A percentile compares a stretch with the other conserved stretches of the same genome.
phyloP scores from a whole-genome alignment of 306 rosid species.

The Begonia peltatifolia region DNA sequence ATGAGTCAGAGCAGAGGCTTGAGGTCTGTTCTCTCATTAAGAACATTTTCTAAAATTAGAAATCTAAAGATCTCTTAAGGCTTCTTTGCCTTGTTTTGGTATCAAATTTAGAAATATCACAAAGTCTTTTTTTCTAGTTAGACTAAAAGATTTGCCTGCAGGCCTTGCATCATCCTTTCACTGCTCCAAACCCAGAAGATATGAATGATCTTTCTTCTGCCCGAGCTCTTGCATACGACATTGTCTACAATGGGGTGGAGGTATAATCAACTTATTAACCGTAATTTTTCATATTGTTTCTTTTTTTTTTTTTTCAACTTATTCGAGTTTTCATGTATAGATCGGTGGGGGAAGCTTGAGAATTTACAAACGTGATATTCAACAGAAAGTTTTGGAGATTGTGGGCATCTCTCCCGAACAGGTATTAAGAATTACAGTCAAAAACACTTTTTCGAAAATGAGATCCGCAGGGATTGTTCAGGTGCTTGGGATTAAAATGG shows the following conservation, averaged over 20 bases:
- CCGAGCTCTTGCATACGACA: slow-evolving; percentile 93
- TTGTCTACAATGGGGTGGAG: slow-evolving; percentile 99
- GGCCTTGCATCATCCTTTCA: slow-evolving; percentile 98
- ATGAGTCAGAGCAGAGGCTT: slow-evolving; percentile 73
- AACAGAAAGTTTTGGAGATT: slow-evolving; percentile 75
- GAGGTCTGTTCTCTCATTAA: slow-evolving; percentile 36
- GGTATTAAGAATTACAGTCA: slow-evolving; percentile 19
- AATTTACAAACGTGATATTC: slow-evolving; percentile 75
- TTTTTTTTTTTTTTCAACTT: background rate
- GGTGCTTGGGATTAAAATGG: no score
- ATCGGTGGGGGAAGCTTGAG: slow-evolving; percentile 97
- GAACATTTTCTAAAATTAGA: background rate
- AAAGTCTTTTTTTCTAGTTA: background rate
- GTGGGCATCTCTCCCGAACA: slow-evolving; percentile 83
- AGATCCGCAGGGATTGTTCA: no score
- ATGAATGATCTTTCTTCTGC: slow-evolving; percentile 77
- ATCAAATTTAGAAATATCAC: no score
- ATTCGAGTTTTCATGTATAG: slow-evolving; percentile 4
- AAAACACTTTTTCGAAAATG: no score
- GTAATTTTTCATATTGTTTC: background rate
- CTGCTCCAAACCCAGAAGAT: slow-evolving; percentile 96
- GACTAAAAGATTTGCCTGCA: slow-evolving; percentile 11
- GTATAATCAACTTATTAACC: slow-evolving; percentile 16
- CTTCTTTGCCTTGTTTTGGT: no score
- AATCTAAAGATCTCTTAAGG: no score